These are phyloP conservation scores for Ceratocystis albifundus DNA, from an alignment of 2,329 filamentous ascomycete species.

Conservation along the genomic window DNA sequence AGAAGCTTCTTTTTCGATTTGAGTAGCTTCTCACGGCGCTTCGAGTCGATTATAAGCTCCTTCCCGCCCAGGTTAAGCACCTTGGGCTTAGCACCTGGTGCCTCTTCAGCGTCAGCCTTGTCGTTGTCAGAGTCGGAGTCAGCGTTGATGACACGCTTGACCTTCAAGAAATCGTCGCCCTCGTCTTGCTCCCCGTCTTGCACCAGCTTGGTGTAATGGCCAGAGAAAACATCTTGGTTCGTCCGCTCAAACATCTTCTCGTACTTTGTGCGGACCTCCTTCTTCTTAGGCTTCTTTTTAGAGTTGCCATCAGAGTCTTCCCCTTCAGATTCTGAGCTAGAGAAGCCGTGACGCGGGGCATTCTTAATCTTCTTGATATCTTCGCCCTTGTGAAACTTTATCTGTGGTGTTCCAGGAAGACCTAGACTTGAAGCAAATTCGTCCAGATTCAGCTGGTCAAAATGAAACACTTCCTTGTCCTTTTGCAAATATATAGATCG, in stretches of 20 bases:
- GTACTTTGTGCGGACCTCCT: constrained; percentile 79
- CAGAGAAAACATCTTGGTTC: constrained; percentile 91
- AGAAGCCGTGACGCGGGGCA: constrained; percentile 56
- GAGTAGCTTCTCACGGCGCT: constrained; percentile 89
- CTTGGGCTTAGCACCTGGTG: constrained; percentile 38
- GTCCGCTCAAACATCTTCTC: constrained; percentile 96
- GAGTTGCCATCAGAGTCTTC: constrained; percentile 39
- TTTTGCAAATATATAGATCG: constrained; percentile 77
- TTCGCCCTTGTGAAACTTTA: constrained; percentile 85
- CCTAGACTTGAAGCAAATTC: constrained; percentile 76
- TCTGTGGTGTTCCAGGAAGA: constrained; percentile 79
- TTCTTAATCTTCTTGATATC: constrained; percentile 83
- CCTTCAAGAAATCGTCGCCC: constrained; percentile 71
- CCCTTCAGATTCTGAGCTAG: constrained; percentile 46
- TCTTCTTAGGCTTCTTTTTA: constrained; percentile 48
- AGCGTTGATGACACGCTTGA: constrained; percentile 75
- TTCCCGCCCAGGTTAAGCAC: constrained; percentile 58
- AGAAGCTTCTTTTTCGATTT: constrained; percentile 88
- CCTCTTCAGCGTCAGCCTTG: constrained; percentile 34
- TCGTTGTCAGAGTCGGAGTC: constrained; percentile 30
- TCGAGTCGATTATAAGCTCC: constrained; percentile 77
- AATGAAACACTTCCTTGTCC: constrained; percentile 82
- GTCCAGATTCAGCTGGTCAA: constrained; percentile 73
- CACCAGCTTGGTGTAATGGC: constrained; percentile 83
- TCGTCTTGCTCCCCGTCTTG: constrained; percentile 45